phyloP scores from a whole-genome alignment of 2,329 filamentous ascomycete species.

The Rhexocercosporidium sp. region DNA sequence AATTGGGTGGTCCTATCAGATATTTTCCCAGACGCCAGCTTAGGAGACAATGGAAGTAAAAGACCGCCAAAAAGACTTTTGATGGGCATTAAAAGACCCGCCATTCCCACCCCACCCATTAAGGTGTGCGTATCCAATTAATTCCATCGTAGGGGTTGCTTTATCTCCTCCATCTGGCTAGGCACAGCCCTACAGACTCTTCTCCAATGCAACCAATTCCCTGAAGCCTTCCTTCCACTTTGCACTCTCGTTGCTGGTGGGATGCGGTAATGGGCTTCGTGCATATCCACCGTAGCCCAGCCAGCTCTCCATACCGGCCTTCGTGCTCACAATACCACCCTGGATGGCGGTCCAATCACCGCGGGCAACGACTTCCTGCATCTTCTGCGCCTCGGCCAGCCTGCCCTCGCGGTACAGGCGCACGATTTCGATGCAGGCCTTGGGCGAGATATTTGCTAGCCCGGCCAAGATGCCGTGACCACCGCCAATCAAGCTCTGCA shows the following conservation, averaged over 20 bases:
- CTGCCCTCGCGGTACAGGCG: constrained; percentile 65
- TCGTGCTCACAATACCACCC: constrained; percentile 71
- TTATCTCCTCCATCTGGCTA: background rate
- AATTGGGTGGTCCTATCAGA: background rate
- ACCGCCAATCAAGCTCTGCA: constrained; percentile 72
- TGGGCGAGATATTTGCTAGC: constrained; percentile 72
- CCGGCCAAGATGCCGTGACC: constrained; percentile 76
- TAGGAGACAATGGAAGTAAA: constrained; percentile 8
- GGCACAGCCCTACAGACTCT: constrained; percentile 37
- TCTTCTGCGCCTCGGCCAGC: constrained; percentile 61
- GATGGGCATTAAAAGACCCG: constrained; percentile 1
- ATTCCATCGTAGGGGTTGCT: background rate
- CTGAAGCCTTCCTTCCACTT: constrained; percentile 62
- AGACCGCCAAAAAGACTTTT: constrained; percentile 10
- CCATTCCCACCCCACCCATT: constrained; percentile 5
- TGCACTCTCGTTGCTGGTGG: constrained; percentile 53
- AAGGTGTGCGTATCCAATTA: background rate
- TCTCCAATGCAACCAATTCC: constrained; percentile 57
- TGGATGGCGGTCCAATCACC: constrained; percentile 75
- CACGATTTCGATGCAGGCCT: constrained; percentile 65
- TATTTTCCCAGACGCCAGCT: background rate
- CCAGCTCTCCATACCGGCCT: constrained; percentile 66
- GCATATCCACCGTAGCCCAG: constrained; percentile 66
- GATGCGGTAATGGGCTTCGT: constrained; percentile 56
- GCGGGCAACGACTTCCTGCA: constrained; percentile 68